These are phyloP conservation scores for Turnera subulata DNA, from an alignment of 345 rosid genomes.

Conservation along the genomic window DNA sequence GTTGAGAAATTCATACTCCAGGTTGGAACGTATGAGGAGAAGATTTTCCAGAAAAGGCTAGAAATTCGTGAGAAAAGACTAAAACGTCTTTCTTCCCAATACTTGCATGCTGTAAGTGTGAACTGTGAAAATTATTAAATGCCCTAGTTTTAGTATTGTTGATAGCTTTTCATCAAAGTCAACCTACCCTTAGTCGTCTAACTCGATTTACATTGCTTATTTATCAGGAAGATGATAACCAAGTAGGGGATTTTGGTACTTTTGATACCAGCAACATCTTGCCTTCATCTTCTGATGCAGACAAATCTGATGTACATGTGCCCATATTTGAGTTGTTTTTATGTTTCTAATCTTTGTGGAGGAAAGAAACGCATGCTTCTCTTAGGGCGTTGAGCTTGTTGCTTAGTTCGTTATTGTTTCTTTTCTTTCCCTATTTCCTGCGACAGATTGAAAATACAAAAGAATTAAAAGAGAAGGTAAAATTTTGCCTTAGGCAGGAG, in stretches of 20 bases:
- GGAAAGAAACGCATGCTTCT: too few species aligned
- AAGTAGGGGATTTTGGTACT: neutral
- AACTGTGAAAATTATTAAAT: too few species aligned
- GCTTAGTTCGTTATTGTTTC: neutral
- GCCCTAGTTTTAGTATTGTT: neutral
- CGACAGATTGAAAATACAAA: conserved; percentile 17
- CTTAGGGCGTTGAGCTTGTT: neutral
- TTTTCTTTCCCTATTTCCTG: neutral
- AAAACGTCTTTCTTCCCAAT: neutral
- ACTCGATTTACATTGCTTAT: too few species aligned
- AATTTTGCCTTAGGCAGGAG: conserved; percentile 8
- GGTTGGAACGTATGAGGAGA: conserved; percentile 27
- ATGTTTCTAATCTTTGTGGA: neutral
- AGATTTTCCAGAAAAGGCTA: conserved; percentile 28
- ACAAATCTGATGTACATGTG: neutral
- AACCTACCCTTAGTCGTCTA: too few species aligned
- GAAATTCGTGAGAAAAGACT: conserved; percentile 4
- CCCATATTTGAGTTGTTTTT: neutral
- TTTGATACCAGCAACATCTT: neutral
- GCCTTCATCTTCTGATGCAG: neutral
- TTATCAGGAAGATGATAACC: neutral
- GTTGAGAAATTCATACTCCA: conserved; percentile 26
- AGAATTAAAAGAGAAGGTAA: conserved; percentile 18
- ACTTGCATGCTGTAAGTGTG: conserved; percentile 1
- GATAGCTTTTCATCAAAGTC: neutral